Evolutionary conservation across 2,329 filamentous ascomycete genomes (phyloP), one percentile per base, ranked within the genome.

Genomic region (Aspergillus pseudoterreus): DNA sequence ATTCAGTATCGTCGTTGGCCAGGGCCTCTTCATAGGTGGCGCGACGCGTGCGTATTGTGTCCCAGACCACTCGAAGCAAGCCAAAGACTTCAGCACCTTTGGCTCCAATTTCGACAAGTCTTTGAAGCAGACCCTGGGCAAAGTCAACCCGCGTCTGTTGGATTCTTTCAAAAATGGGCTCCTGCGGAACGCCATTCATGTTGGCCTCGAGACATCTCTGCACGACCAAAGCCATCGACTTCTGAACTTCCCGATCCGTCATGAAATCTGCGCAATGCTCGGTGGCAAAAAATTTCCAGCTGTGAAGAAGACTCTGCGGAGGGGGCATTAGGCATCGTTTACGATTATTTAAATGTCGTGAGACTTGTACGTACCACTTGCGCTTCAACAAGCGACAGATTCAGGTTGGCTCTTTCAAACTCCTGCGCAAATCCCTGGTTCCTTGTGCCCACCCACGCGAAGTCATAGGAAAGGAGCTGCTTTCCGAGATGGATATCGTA

Each of bases 321-420:
- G 22, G 15, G 30, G 51, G 11, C 19, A 43, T 59, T 75, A 62
- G 73, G 59, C 22, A 30, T 11, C 42, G 38, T 45, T 51, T 36
- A 49, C 27, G 27, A 10, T 30, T 11, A 30, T 10, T 11, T 30
- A 11, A 8, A 30, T 30, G 10, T 30, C 27, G 8, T 30, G 39
- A 30, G 33, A 33, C 4, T 35, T 33, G 38, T 45, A 68, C 85
- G 73, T 77, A 89, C 85, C 58, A 94, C 86, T 74, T 99, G 91
- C 21, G 92, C 89, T 68, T 97, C 91, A 32, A 99, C 90, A 32
- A 96, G 78, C 21, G 92, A 95, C 47, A 99, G 71, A 69, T 99
- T 97, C 56, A 87, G 76, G 69, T 99, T 99, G 39, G 92, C 94
- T 54, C 85, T 84, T 63, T 86, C 82, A 72, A 99, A 86, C 67